These are phyloP conservation scores for Rubia balearica DNA, from an alignment of 305 asterid species.

Conservation along the genomic window DNA sequence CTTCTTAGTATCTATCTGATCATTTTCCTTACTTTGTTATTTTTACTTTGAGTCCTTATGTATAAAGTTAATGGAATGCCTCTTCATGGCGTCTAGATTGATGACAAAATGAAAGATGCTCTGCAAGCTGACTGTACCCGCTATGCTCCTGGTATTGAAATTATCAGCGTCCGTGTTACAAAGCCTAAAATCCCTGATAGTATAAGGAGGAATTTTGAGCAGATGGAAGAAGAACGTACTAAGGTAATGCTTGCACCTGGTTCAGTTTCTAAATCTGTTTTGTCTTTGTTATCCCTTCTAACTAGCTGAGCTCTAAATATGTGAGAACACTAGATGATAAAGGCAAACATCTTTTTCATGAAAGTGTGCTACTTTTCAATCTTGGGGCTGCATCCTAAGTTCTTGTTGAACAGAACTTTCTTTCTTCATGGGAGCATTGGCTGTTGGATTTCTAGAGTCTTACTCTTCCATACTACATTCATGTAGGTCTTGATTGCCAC, in stretches of 20 bases:
- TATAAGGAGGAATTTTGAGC: constrained; percentile 72
- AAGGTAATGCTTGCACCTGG: constrained; percentile 40
- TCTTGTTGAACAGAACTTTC: too few species aligned
- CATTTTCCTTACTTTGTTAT: neutral
- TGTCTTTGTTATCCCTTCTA: constrained; percentile 2
- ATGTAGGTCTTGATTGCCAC: constrained; percentile 83
- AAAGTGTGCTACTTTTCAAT: too few species aligned
- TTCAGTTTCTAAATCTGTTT: constrained; percentile 9
- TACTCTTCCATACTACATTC: neutral
- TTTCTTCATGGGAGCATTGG: too few species aligned
- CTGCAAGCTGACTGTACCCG: constrained; percentile 98
- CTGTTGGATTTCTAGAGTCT: neutral
- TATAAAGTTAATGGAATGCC: constrained; percentile 5
- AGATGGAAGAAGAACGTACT: constrained; percentile 99
- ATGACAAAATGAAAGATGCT: constrained; percentile 96
- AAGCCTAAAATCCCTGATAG: constrained; percentile 88
- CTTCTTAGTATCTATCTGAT: neutral
- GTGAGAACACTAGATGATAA: neutral
- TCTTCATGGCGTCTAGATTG: constrained; percentile 52
- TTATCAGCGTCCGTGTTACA: constrained; percentile 91
- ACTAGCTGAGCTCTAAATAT: neutral
- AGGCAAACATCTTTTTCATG: too few species aligned
- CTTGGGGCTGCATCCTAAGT: too few species aligned
- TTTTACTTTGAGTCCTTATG: neutral
- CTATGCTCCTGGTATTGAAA: constrained; percentile 98